Evolutionary conservation across 2,329 filamentous ascomycete genomes (phyloP), one percentile per base, ranked within the genome.

Genomic region (Nigrograna mackinnonii): DNA sequence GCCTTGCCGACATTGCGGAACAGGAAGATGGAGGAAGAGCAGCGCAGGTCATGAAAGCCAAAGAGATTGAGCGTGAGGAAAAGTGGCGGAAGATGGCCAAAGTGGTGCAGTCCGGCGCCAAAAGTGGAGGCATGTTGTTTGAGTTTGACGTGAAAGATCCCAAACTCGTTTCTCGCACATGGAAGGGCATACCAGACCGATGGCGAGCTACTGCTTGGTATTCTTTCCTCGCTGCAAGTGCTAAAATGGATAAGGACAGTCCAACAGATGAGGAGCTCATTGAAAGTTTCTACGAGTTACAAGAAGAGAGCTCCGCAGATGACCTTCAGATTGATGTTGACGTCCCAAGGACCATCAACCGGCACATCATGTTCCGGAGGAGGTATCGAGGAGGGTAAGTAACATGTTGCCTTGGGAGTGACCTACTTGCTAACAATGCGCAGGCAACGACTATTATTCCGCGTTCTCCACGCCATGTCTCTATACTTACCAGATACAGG

Each of bases 261-360:
- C 79, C 82, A 3, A 76, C 82, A 0, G 89, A 94, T 42, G 82
- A 85, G 30, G 79, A 88, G 42, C 79, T 97, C 35, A 82, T 90
- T 28, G 76, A 79, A 18, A 60, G 80, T 21, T 96, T 90, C 62
- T 80, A 88, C 64, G 79, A 82, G 32, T 79, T 95, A 20, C 86
- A 95, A 60, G 75, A 83, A 13, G 74, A 84, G 45, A 83, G 83
- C 41, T 96, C 88, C 3, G 85, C 90, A 1, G 94, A 99, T 62
- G 94, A 99, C 67, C 85, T 92, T 17, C 94, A 99, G 71, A 99
- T 99, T 57, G 94, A 99, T 67, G 83, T 97, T 32, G 94, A 99
- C 66, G 94, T 99, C 14, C 94, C 94, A 1, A 82, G 94, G 40
- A 97, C 94, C 4, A 95, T 99, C 66, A 95, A 84, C 67, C 84